Base-by-base conservation (phyloP, 73 alveolate genomes). In the Effrenium voratum region DNA sequence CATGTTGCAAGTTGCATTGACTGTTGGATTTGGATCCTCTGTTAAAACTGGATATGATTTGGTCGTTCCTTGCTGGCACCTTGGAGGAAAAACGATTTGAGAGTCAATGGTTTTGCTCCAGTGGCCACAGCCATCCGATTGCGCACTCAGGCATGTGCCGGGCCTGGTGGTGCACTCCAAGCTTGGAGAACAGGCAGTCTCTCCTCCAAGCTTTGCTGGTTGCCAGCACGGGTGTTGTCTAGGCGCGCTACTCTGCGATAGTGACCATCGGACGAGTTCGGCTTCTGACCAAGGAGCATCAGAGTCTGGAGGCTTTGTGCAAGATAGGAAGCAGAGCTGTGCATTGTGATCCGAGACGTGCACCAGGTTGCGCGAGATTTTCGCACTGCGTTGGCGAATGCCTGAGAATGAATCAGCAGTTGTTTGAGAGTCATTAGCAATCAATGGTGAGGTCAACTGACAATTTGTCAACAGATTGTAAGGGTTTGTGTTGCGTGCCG, bases 171-270 rank as follows among this genome's bases (percentile, higher is more conserved):
- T 72, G 82, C 82, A 72, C 38, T 32, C 82, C 47, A 22, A 49
- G 47, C 46, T 72, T 22, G 24, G 38, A 1, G 32, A 45, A 22
- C 50, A 28, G 38, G 22, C 15, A 41, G 15, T 0, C 79, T 28
- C 38, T 10, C 43, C 22, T 66, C 38, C 79, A 66, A 66, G 68
- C 68, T 15, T 22, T 24, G 41, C 40, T 19, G 10, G 38, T 4
- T 19, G 43, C 22, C 43, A 4, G 32, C 22, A 16, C 79, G 79
- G 16, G 44, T 66, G 43, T 24, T 16, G 1, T 30, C 47, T 12
- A 72, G 82, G 82, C 38, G 41, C 82, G 82, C 73, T 81, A 81
- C 72, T 81, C 91, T 36, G 91, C 63, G 47, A 72, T 81, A 72
- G 72, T 81, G 72, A 81, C 91, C 24, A 47, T 81, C 46, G 91